phyloP scores from a whole-genome alignment of 2,329 filamentous ascomycete species.

The Curvularia sp. region DNA sequence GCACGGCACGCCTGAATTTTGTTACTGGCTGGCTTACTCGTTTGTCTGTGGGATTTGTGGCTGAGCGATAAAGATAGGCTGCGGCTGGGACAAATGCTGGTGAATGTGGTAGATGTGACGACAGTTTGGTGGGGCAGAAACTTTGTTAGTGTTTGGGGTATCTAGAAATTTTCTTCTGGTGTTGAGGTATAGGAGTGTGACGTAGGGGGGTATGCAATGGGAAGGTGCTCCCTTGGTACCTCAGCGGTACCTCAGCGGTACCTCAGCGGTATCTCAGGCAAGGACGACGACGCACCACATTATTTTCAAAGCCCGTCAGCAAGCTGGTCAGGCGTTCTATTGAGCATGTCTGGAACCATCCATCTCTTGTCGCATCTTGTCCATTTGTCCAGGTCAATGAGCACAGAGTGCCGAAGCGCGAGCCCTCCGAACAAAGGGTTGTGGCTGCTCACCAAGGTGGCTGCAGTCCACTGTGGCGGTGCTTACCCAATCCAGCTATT shows the following conservation, averaged over 20 bases:
- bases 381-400: neutral
- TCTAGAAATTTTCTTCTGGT: neutral
- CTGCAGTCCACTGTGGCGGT: constrained; percentile 36
- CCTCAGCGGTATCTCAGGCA: neutral
- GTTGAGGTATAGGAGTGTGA: neutral
- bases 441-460: constrained; percentile 35
- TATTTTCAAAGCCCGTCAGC: neutral
- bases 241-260: neutral
- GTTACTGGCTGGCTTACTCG: neutral
- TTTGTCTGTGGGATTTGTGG: constrained; percentile 11
- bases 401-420: neutral
- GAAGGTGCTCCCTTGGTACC: neutral
- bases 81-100: constrained; percentile 1
- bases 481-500: constrained; percentile 11
- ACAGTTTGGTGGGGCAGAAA: neutral
- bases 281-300: neutral
- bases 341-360: neutral
- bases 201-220: neutral
- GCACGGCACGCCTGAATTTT: constrained; percentile 10
- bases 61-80: constrained; percentile 8
- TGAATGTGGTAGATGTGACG: neutral
- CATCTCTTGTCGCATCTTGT: neutral
- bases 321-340: neutral
- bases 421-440: neutral
- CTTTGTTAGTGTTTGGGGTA: neutral